Evolutionary conservation across 768 basidiomycete genomes (phyloP), one percentile per base, ranked within the genome.

Genomic region (Psilocybe cyanescens): DNA sequence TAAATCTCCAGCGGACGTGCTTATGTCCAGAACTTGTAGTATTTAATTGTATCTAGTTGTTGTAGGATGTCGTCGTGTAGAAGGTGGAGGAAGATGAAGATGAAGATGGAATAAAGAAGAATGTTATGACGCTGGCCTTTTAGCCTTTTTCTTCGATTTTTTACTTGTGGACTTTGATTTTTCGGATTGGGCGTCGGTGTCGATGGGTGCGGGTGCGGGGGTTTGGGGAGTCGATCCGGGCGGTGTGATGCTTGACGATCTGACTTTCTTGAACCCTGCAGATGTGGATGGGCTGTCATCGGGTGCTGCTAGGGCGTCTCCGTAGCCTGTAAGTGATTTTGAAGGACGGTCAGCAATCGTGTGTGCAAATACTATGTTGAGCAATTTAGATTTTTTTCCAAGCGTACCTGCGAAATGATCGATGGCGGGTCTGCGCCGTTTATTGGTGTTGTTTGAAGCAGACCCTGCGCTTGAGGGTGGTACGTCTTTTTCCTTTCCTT

Each of bases 341-440:
- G 37, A 19, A 50, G 48, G 51, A 56, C 50, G 14, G 19, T 3
- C 39, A 30, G 17, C 4, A 59, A 57, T 31, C n/a, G 11, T 17
- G 4, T 7, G 51, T 4, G 35, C 4, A 51, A 24, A 24, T 24
- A 24, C 24, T 24, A 0, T 24, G 2, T 24, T 24, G 24, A 24
- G 24, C 2, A 24, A 24, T 24, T 24, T 24, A 24, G 24, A 24
- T 2, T 24, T 24, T 19, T 19, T 1, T 2, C 14, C 4, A 6
- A 16, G 57, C 71, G 8, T 67, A 87, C 91, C 89, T 59, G 86
- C 82, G 65, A 91, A 92, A 4, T 87, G 86, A 72, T 91, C 90
- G 30, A 89, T 68, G 0, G 72, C 74, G 30, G 81, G 79, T 65
- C 87, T 79, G 70, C 82, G 80, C 31, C 84, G 81, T 70, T 83